These are phyloP conservation scores for Suillus occidentalis DNA, from an alignment of 768 basidiomycete species.

Conservation along the genomic window DNA sequence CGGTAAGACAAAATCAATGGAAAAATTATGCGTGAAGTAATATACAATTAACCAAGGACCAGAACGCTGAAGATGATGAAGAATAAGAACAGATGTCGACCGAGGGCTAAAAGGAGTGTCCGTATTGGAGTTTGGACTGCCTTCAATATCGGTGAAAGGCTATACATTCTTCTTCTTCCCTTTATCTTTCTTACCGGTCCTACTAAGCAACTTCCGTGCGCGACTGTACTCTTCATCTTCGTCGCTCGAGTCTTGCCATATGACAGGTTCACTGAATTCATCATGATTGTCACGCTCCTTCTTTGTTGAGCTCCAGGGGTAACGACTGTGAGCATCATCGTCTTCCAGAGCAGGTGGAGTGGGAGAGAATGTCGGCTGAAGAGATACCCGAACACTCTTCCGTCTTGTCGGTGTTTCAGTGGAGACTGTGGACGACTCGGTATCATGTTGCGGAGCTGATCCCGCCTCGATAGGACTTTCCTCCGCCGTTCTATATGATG, in stretches of 20 bases:
- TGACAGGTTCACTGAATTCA: conserved; percentile 30
- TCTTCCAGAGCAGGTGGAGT: conserved; percentile 64
- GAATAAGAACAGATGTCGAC: not conserved
- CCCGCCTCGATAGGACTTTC: conserved; percentile 45
- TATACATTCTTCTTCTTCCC: conserved; percentile 16
- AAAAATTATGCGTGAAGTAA: not conserved
- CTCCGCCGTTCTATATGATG: conserved; percentile 66
- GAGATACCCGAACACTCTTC: conserved; percentile 79
- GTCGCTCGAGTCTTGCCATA: conserved; percentile 78
- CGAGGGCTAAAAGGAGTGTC: not conserved
- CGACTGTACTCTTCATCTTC: conserved; percentile 67
- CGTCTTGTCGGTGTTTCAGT: conserved; percentile 31
- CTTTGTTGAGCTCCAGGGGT: conserved; percentile 14
- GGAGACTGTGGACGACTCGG: conserved; percentile 17
- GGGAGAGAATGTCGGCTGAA: conserved; percentile 73
- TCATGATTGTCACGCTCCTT: conserved; percentile 6
- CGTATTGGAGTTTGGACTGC: not conserved
- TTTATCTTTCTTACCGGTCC: conserved; percentile 43
- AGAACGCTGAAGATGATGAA: not conserved
- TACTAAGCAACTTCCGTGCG: conserved; percentile 55
- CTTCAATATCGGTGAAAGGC: not conserved
- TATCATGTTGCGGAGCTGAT: conserved; percentile 10
- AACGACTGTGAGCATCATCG: conserved; percentile 16
- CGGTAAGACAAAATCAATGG: not conserved
- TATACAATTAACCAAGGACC: not conserved